Conservation (phyloP, 495 filamentous ascomycete species). For the Entonaema liquescens region DNA sequence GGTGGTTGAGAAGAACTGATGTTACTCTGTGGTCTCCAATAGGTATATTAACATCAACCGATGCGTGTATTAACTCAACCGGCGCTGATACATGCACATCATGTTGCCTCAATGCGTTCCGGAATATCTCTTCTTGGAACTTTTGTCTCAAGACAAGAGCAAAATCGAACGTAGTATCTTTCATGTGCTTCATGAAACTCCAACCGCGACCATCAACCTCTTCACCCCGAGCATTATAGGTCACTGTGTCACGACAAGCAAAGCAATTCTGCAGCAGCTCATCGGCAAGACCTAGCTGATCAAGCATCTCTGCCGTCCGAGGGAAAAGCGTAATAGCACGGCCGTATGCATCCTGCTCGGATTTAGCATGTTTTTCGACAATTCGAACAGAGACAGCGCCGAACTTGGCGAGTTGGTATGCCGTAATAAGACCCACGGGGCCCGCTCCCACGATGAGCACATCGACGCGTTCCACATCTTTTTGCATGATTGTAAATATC, state of each 20-base stretch:
- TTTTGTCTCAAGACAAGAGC: conserved; percentile 55
- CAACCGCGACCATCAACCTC: conserved; percentile 44
- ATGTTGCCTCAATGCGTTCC: conserved; percentile 46
- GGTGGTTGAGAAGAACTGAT: conserved; percentile 35
- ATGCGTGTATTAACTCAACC: conserved; percentile 45
- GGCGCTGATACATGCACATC: conserved; percentile 47
- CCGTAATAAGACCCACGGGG: conserved; percentile 71
- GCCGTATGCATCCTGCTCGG: conserved; percentile 50
- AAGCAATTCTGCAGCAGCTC: conserved; percentile 58
- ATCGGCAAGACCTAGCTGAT: conserved; percentile 51
- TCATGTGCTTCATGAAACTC: conserved; percentile 47
- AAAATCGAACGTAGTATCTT: conserved; percentile 50
- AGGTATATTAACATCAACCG: conserved; percentile 39
- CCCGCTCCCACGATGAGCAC: conserved; percentile 72
- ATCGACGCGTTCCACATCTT: conserved; percentile 47
- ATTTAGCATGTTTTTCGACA: conserved; percentile 50
- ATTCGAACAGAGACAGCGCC: conserved; percentile 58
- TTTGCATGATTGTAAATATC: conserved; percentile 15
- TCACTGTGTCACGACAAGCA: conserved; percentile 55
- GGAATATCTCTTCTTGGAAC: conserved; percentile 55
- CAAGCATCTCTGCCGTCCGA: conserved; percentile 56
- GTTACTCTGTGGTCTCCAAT: conserved; percentile 45
- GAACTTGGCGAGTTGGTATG: conserved; percentile 68
- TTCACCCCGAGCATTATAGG: conserved; percentile 52
- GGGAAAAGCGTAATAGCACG: conserved; percentile 56